A percentile compares a stretch with the other conserved stretches of the same genome.
Conservation (phyloP, 768 basidiomycete species). For the Holtermannia corniformis region DNA sequence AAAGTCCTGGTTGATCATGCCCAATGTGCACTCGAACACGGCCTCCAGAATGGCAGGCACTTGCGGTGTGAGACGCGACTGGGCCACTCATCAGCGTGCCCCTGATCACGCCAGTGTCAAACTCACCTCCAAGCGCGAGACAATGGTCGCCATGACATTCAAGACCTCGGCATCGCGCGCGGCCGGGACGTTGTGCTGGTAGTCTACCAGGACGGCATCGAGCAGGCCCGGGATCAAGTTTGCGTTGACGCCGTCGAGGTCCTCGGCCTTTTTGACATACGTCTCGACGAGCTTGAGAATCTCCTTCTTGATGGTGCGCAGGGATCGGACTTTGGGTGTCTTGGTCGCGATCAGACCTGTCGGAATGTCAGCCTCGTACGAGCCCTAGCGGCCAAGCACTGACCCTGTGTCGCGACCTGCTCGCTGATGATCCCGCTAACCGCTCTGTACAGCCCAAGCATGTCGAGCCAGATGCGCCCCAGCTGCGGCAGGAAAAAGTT, state of each 20-base stretch:
- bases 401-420: slow-evolving; percentile 73
- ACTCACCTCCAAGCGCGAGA: slow-evolving; percentile 73
- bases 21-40: slow-evolving; percentile 90
- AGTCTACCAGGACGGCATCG: slow-evolving; percentile 96
- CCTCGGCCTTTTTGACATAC: slow-evolving; percentile 94
- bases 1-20: slow-evolving; percentile 99
- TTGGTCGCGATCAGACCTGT: slow-evolving; percentile 83
- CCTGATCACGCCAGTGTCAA: background rate
- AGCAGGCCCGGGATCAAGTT: slow-evolving; percentile 90
- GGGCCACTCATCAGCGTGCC: slow-evolving; percentile 4
- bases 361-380: slow-evolving; percentile 2
- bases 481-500: slow-evolving; percentile 97
- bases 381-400: slow-evolving; percentile 1
- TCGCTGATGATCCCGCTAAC: slow-evolving; percentile 94
- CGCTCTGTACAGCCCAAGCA: slow-evolving; percentile 95
- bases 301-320: slow-evolving; percentile 97
- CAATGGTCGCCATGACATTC: slow-evolving; percentile 94
- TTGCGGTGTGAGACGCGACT: slow-evolving; percentile 84
- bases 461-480: slow-evolving; percentile 89
- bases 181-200: slow-evolving; percentile 82
- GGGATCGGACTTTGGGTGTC: slow-evolving; percentile 86
- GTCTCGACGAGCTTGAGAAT: slow-evolving; percentile 95
- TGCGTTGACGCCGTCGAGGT: slow-evolving; percentile 80
- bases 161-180: slow-evolving; percentile 95
- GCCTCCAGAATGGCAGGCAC: slow-evolving; percentile 91